Percentiles rank a stretch among this genome's conserved stretches.
Conservation (phyloP, 495 filamentous ascomycete genomes). For the Amphirosellinia nigrospora region DNA sequence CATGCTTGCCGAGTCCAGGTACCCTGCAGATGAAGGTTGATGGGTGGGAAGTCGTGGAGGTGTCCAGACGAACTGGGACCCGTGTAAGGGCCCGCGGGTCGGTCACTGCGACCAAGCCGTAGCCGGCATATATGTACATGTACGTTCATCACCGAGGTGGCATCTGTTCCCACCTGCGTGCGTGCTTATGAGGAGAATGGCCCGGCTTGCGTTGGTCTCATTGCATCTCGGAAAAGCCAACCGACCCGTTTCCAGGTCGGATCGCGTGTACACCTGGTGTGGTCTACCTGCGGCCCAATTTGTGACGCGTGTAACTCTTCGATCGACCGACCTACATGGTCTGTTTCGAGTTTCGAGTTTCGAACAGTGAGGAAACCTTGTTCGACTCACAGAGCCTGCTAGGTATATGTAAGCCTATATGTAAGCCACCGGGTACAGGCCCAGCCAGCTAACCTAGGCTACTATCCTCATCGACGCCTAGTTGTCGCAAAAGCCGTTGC, state of each 20-base stretch:
- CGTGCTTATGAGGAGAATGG: background rate
- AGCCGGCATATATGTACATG: too few species aligned
- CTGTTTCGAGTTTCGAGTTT: constrained; percentile 7
- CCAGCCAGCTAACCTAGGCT: background rate
- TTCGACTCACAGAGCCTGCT: background rate
- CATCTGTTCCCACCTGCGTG: constrained; percentile 16
- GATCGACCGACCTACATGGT: constrained; percentile 17
- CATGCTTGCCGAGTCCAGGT: constrained; percentile 19
- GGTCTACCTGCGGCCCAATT: constrained; percentile 19
- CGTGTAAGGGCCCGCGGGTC: constrained; percentile 21
- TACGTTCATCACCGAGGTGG: constrained; percentile 24
- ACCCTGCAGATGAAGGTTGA: constrained; percentile 21
- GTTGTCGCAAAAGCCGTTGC: background rate
- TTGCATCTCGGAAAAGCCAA: constrained; percentile 26
- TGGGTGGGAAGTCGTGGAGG: constrained; percentile 11
- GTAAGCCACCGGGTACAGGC: background rate
- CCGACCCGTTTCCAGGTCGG: constrained; percentile 25
- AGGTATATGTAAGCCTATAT: too few species aligned
- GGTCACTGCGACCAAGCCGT: constrained; percentile 24
- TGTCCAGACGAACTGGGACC: constrained; percentile 15
- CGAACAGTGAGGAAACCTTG: background rate
- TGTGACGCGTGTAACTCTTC: constrained; percentile 19
- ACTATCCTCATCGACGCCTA: background rate
- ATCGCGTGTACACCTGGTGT: background rate
- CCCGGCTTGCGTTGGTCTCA: constrained; percentile 6